phyloP scores from a whole-genome alignment of 2,329 filamentous ascomycete species.

The Xylariaceae sp. region DNA sequence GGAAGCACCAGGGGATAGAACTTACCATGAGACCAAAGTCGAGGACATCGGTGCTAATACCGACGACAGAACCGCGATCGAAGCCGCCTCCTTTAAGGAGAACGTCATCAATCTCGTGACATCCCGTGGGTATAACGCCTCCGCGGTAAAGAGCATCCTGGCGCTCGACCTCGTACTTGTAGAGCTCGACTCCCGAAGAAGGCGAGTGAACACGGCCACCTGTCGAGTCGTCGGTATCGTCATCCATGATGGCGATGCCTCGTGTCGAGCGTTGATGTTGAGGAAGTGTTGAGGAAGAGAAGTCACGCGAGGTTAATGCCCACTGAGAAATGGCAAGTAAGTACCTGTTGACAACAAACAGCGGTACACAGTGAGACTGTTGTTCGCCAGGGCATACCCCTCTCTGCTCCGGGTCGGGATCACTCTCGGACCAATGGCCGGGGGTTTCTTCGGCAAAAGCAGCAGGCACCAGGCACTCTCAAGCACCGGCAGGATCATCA shows the following conservation, averaged over 20 bases:
- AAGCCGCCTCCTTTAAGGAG: slow-evolving; percentile 43
- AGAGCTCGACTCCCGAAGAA: slow-evolving; percentile 43
- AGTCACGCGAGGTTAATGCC: too few relatives aligned
- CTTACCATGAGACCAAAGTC: slow-evolving; percentile 44
- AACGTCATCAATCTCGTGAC: slow-evolving; percentile 43
- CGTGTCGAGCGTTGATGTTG: too few relatives aligned
- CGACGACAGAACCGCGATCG: slow-evolving; percentile 48
- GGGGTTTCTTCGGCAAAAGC: too few relatives aligned
- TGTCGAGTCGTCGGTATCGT: not conserved
- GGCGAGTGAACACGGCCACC: too few relatives aligned
- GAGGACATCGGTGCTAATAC: slow-evolving; percentile 49
- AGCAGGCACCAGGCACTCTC: too few relatives aligned
- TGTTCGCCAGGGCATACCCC: too few relatives aligned
- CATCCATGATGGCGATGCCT: not conserved
- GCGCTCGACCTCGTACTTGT: slow-evolving; percentile 35
- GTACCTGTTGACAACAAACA: too few relatives aligned
- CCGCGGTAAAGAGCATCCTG: slow-evolving; percentile 30
- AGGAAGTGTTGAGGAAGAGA: too few relatives aligned
- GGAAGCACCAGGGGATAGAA: slow-evolving; percentile 2
- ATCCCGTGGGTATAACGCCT: slow-evolving; percentile 40
- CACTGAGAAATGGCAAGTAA: too few relatives aligned
- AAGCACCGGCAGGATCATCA: not conserved
- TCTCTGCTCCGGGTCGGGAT: too few relatives aligned
- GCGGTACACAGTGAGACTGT: too few relatives aligned
- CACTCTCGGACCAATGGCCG: too few relatives aligned